Evolutionary conservation across 306 rosid species (phyloP), one percentile per base, ranked within the genome.

Genomic region (Arachis hypogaea): DNA sequence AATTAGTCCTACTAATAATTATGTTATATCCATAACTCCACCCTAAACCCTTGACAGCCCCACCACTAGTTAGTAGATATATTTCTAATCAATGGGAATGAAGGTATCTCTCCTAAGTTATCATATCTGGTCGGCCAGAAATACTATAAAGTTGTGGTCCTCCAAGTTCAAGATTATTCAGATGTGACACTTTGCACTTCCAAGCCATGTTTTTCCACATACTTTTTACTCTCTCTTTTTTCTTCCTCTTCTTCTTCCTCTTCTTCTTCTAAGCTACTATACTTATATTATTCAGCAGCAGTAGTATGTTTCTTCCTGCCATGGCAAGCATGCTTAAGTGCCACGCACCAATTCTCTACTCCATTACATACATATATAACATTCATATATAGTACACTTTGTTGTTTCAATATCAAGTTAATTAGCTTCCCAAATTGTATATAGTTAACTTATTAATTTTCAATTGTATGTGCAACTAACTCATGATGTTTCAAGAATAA

Each of bases 41-140:
- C 59, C 59, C 56, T 42, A 42, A 45, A 72, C 47, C 22, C 59
- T 40, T 30, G 43, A 11, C 59, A 33, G 33, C 49, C 85, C 82
- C 78, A 77, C 75, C 78, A 72, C 63, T 36, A 54, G 0, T 47
- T 33, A 33, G 38, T 4, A 33, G 38, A 40, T 57, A 29, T 30
- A 71, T 36, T 29, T 60, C 50, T 44, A 73, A 67, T 62, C n/a
- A 50, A 22, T 30, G 44, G 51, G 46, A 12, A 14, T 14, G 14
- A 14, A 61, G 60, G 63, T 59, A 55, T 63, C 74, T 68, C 22
- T 30, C 18, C 38, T 43, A 11, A 62, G 52, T 57, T 30, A 70
- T 71, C 80, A 29, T 63, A 63, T 71, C 38, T 66, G 69, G 81
- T 81, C 75, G 84, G 84, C 77, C 71, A 81, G 43, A 61, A 52